phyloP scores from a whole-genome alignment of 495 filamentous ascomycete species.

The Platismatia glauca region DNA sequence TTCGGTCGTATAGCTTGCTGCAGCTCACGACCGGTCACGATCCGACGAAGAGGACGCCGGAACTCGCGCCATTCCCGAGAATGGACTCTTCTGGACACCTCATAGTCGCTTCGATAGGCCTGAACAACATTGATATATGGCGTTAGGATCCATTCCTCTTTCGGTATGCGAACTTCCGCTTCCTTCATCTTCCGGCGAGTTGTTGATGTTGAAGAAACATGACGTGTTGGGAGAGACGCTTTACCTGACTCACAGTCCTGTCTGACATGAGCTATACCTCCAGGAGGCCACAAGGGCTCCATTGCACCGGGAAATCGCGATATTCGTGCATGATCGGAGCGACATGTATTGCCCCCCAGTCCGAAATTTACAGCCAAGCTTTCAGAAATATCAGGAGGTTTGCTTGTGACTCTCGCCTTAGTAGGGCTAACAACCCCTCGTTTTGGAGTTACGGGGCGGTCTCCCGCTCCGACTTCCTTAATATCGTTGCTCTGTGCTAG shows the following conservation, averaged over 20 bases:
- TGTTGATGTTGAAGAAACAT: neutral
- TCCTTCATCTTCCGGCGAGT: constrained; percentile 42
- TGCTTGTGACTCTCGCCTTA: constrained; percentile 19
- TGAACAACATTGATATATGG: constrained; percentile 20
- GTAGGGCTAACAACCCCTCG: constrained; percentile 1
- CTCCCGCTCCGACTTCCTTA: neutral
- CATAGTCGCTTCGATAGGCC: constrained; percentile 26
- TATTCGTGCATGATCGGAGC: constrained; percentile 13
- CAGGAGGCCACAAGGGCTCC: constrained; percentile 62
- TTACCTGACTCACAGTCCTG: neutral
- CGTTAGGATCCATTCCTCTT: constrained; percentile 37
- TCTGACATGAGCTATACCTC: constrained; percentile 52
- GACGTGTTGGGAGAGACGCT: neutral
- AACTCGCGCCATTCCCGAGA: constrained; percentile 20
- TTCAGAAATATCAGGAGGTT: constrained; percentile 19
- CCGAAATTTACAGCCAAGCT: neutral
- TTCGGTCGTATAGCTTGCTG: constrained; percentile 25
- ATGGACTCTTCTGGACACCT: constrained; percentile 4
- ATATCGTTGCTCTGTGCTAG: neutral
- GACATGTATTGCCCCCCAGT: constrained; percentile 8
- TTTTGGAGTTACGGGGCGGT: neutral
- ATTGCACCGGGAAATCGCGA: constrained; percentile 50
- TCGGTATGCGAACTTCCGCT: constrained; percentile 33
- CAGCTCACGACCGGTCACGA: constrained; percentile 28
- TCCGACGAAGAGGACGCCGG: constrained; percentile 26